A percentile compares a stretch with the other conserved stretches of the same genome.
phyloP scores from a whole-genome alignment of 805 yeast species.

The Sugiyamaella chiloensis region DNA sequence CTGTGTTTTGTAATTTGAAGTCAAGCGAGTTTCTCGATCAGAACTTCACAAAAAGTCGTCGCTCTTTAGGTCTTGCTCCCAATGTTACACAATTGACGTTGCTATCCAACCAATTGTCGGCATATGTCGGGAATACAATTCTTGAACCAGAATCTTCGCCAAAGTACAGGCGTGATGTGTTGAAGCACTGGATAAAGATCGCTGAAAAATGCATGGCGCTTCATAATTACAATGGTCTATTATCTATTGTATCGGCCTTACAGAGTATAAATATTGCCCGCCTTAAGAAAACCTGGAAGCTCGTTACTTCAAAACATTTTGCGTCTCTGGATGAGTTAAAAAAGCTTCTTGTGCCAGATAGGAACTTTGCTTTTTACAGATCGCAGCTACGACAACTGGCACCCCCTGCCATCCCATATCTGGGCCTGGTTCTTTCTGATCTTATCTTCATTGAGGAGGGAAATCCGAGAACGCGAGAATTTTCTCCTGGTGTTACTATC shows the following conservation, averaged over 20 bases:
- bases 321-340: conserved; percentile 26
- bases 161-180: conserved; percentile 32
- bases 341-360: conserved; percentile 33
- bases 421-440: conserved; percentile 36
- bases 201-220: conserved; percentile 33
- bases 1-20: conserved; percentile 28
- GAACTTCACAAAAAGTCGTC: conserved; percentile 32
- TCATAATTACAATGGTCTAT: conserved; percentile 33
- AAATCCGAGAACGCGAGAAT: conserved; percentile 26
- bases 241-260: conserved; percentile 34
- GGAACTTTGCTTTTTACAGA: conserved; percentile 35
- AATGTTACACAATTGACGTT: conserved; percentile 30
- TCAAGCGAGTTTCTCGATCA: conserved; percentile 34
- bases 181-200: conserved; percentile 37
- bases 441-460: conserved; percentile 38
- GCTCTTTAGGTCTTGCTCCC: conserved; percentile 32
- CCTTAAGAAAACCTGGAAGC: conserved; percentile 35
- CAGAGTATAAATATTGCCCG: conserved; percentile 36
- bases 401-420: conserved; percentile 35
- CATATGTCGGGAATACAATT: conserved; percentile 37
- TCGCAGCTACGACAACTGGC: conserved; percentile 25
- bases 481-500: conserved; percentile 17
- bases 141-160: conserved; percentile 27
- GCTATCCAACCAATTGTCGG: conserved; percentile 34
- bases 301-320: conserved; percentile 28